Evolutionary conservation across 1,284 basidiomycete species (phyloP), one percentile per base, ranked within the genome.

Genomic region (Afroboletus lepidellus): DNA sequence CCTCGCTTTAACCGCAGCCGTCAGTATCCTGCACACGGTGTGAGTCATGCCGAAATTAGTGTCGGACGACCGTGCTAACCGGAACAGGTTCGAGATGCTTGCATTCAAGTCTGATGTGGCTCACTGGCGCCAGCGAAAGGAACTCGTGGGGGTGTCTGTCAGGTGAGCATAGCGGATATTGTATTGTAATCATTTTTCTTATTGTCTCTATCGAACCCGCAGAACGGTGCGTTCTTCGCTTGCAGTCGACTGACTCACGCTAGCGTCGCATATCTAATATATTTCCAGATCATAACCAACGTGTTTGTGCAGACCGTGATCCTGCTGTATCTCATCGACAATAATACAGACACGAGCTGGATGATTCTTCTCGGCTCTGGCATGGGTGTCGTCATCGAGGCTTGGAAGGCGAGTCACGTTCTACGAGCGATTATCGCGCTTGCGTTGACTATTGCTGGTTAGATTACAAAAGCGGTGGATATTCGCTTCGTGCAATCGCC

Each of bases 21-120:
- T 98, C 60, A 90, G 90, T 60, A 60, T 97, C 23, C 70, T 98
- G 57, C 96, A 99, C 73, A 83, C 85, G 57, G 69, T 98, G 83
- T 94, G 62, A 70, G 87, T 78, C 37, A 32, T 48, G 18, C 41
- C 29, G 50, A 50, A 46, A 43, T 46, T 36, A 38, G 43, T 41
- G 5, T 34, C 25, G 11, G 43, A 38, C 34, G 29, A 24, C 8
- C 41, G 43, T 37, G 46, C 57, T 56, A 46, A 55, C 48, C 15
- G 9, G 37, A 41, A 53, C 57, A 90, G 88, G 30, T 96, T 96
- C 69, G 93, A 97, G 74, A 91, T 97, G 81, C 75, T 97, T 42
- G 94, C 94, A 3, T 98, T 98, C 80, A 92, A 89, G 66, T 89
- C 84, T 30, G 95, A 98, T 65, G 92, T 99, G 42, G 83, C 85